Evolutionary conservation across 1,139 yeast species (phyloP), one percentile per base, ranked within the genome.

Genomic region (Suhomyces terraborum): DNA sequence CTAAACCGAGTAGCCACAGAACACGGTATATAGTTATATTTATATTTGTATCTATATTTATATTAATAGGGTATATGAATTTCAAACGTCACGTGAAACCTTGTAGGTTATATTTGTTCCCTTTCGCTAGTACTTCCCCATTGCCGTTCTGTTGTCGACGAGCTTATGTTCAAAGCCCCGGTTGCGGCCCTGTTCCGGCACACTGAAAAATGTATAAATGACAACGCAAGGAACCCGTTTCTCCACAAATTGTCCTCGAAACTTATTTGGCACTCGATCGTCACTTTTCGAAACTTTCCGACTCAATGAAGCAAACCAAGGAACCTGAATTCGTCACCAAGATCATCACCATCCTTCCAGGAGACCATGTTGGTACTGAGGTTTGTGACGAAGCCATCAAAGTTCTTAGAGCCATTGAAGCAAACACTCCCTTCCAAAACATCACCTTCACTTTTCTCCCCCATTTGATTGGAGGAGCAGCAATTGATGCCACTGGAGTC

Each of bases 301-400:
- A n/a, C n/a, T n/a, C n/a, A n/a, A n/a, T n/a, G n/a, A n/a, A n/a
- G n/a, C n/a, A n/a, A n/a, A n/a, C n/a, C n/a, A n/a, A n/a, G n/a
- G n/a, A n/a, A n/a, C n/a, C n/a, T n/a, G n/a, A n/a, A n/a, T n/a
- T 52, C 19, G 40, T 42, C 37, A 65, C 67, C 16, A 88, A 88
- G 66, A 86, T 78, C 42, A 82, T 93, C 55, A 94, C 94, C 32
- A 79, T 91, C 43, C 75, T 93, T 31, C 95, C 97, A 42, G 98
- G 98, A 56, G 98, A 93, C 73, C 98, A 93, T 58, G 96, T 87
- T 43, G 98, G 98, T 55, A 80, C 85, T 42, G 98, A 93, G 67
- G 81, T 91, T 51, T 80, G 88, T 43, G 80, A 70, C 23, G 98
- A 91, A 72, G 97, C 98, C 36, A 80, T 91, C 58, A 93, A 91